Conservation (phyloP, 768 basidiomycete species). For the Lanmaoa pseudosensibilis region DNA sequence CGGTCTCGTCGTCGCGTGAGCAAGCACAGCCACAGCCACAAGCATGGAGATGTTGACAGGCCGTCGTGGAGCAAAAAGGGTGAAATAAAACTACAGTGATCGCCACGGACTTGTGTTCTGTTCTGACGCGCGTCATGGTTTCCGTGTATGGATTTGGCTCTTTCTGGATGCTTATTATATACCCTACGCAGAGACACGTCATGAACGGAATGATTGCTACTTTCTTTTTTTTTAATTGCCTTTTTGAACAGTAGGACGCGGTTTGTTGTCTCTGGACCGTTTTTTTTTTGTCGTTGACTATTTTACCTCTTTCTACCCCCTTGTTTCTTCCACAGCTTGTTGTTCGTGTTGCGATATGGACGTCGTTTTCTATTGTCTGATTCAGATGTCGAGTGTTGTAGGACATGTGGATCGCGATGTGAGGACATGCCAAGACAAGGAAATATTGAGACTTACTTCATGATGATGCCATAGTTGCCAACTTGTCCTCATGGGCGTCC, state of each 20-base stretch:
- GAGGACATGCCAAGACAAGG: too few species aligned
- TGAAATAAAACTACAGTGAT: background rate
- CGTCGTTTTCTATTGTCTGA: too few species aligned
- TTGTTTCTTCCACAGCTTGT: too few species aligned
- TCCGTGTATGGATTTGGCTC: background rate
- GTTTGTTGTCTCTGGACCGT: background rate
- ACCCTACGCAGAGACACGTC: slow-evolving; percentile 15
- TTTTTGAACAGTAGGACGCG: too few species aligned
- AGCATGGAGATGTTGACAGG: background rate
- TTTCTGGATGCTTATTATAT: slow-evolving; percentile 11
- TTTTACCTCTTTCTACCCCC: too few species aligned
- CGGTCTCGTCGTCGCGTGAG: slow-evolving; percentile 30
- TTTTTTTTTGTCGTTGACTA: background rate
- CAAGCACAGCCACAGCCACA: background rate
- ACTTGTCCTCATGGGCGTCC: too few species aligned
- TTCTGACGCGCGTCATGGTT: background rate
- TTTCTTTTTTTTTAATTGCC: too few species aligned
- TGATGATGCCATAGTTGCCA: too few species aligned
- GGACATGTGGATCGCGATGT: too few species aligned
- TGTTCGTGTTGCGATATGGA: too few species aligned
- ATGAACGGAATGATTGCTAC: background rate
- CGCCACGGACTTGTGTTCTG: background rate
- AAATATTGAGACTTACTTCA: too few species aligned
- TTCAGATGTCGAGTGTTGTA: too few species aligned
- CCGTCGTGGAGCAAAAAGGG: background rate